Conservation (phyloP, 2,329 filamentous ascomycete genomes). For the Cytospora chrysosperma region DNA sequence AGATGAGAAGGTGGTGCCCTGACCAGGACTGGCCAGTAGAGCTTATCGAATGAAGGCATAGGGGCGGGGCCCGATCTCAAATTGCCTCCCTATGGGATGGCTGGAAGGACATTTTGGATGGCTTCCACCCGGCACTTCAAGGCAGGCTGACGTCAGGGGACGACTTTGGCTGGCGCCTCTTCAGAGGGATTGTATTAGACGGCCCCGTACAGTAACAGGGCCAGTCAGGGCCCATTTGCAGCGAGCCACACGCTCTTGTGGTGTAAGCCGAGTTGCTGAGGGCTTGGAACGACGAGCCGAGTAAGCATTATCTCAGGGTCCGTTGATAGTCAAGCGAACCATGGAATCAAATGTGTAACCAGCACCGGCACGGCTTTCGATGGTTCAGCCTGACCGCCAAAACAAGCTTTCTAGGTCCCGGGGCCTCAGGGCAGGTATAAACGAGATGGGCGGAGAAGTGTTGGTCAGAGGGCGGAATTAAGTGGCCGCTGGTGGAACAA, state of each 20-base stretch:
- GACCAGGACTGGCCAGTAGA: neutral
- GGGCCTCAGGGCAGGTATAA: conserved; percentile 2
- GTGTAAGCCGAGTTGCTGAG: neutral
- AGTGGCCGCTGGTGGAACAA: conserved; percentile 9
- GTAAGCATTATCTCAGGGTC: neutral
- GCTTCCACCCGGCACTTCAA: neutral
- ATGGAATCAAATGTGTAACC: neutral
- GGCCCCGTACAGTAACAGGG: neutral
- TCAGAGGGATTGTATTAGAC: neutral
- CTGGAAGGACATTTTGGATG: neutral
- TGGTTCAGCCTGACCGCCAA: neutral
- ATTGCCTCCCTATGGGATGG: neutral
- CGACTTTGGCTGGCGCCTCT: neutral
- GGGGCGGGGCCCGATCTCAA: neutral
- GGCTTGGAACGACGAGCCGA: neutral
- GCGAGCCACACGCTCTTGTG: neutral
- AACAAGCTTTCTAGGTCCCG: neutral
- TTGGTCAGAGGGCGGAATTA: conserved; percentile 16
- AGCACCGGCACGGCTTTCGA: neutral
- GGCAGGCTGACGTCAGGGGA: neutral
- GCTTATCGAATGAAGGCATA: neutral
- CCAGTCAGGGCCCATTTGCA: neutral
- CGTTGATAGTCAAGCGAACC: neutral
- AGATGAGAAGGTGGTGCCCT: neutral
- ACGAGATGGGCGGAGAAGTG: neutral